These are phyloP conservation scores for Anisodus tanguticus DNA, from an alignment of 257 asterid species.

Conservation along the genomic window DNA sequence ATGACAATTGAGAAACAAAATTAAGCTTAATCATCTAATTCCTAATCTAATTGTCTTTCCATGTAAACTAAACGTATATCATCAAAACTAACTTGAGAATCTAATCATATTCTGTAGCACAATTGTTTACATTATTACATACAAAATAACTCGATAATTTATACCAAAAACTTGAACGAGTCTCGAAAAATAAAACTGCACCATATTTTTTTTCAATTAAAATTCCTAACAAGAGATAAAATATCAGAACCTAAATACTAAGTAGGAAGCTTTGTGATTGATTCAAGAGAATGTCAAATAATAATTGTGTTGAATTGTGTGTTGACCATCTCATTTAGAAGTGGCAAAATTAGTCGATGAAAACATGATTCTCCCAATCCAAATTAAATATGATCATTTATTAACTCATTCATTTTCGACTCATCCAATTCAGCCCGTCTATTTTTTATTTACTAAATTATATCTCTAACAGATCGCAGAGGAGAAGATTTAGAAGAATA, in stretches of 20 bases:
- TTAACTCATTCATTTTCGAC: too few relatives aligned
- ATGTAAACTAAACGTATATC: background rate
- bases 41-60: background rate
- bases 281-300: background rate
- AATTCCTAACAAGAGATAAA: background rate
- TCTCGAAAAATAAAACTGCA: background rate
- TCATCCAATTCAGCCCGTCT: too few relatives aligned
- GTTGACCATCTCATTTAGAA: background rate
- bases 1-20: slow-evolving; percentile 19
- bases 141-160: background rate
- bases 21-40: background rate
- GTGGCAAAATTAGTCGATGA: too few relatives aligned
- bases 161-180: background rate
- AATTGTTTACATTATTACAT: background rate
- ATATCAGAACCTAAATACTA: background rate
- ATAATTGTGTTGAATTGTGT: background rate
- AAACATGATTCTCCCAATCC: too few relatives aligned
- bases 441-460: background rate
- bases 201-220: background rate
- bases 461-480: background rate
- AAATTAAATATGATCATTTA: too few relatives aligned
- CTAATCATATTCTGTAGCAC: slow-evolving; percentile 3
- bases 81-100: slow-evolving; percentile 5
- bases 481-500: background rate
- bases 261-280: background rate